Evolutionary conservation across 768 basidiomycete genomes (phyloP).

Genomic region (Podaxis sp.): DNA sequence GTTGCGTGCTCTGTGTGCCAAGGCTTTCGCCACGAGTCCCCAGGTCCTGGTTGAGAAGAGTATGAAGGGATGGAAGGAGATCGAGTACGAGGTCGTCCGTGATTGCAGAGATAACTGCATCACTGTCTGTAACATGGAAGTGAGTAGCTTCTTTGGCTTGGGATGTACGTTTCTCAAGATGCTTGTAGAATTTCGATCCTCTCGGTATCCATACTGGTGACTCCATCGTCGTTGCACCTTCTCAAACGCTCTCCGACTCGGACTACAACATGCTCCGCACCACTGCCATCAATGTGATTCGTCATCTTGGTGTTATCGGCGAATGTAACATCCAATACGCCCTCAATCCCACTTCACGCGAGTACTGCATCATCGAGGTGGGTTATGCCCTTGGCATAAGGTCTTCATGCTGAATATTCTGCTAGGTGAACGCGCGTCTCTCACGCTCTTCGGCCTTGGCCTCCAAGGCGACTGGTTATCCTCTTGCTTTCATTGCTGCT

Average conservation of each 20-base stretch:
- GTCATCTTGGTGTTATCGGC: slow-evolving; percentile 96
- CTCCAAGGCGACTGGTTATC: slow-evolving; percentile 98
- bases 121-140: slow-evolving; percentile 99
- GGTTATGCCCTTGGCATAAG: slow-evolving; percentile 2
- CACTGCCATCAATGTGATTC: slow-evolving; percentile 96
- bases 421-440: slow-evolving; percentile 86
- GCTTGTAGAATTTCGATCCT: slow-evolving; percentile 91
- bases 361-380: slow-evolving; percentile 98
- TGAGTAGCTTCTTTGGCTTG: slow-evolving; percentile 35
- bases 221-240: slow-evolving; percentile 97
- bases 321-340: slow-evolving; percentile 99
- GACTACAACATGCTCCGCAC: slow-evolving; percentile 99
- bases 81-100: slow-evolving; percentile 98
- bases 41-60: slow-evolving; percentile 99
- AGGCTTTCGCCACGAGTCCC: slow-evolving; percentile 96
- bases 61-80: slow-evolving; percentile 99
- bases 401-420: background rate
- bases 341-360: slow-evolving; percentile 89
- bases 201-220: slow-evolving; percentile 98
- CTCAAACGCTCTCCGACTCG: slow-evolving; percentile 97
- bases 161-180: background rate
- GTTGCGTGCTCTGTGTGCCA: slow-evolving; percentile 82
- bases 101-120: slow-evolving; percentile 99
- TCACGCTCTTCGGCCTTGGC: slow-evolving; percentile 97
- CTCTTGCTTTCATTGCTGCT: slow-evolving; percentile 96